phyloP scores from a whole-genome alignment of 768 basidiomycete species.

The Pulveroboletus frians region DNA sequence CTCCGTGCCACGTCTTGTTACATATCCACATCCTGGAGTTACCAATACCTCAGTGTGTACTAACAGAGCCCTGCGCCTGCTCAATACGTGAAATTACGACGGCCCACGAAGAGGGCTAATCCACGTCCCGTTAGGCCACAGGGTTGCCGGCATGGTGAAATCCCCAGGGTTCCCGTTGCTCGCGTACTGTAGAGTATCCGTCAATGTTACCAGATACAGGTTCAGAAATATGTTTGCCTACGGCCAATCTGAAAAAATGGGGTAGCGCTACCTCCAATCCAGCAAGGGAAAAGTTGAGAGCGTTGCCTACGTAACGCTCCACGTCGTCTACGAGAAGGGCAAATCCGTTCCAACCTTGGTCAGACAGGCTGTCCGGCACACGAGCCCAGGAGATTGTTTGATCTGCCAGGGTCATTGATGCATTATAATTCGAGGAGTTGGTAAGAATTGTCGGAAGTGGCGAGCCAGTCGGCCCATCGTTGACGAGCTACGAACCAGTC shows the following conservation, averaged over 20 bases:
- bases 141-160: conserved; percentile 72
- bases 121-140: conserved; percentile 82
- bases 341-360: conserved; percentile 66
- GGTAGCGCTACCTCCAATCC: conserved; percentile 54
- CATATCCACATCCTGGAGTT: too few relatives aligned
- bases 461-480: conserved; percentile 68
- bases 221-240: conserved; percentile 33
- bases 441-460: conserved; percentile 68
- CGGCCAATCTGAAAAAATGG: conserved; percentile 78
- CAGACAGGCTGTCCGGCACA: conserved; percentile 31
- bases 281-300: conserved; percentile 66
- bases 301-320: conserved; percentile 65
- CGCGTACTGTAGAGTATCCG: conserved; percentile 39
- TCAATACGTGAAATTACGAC: conserved; percentile 29
- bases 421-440: conserved; percentile 63
- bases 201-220: neutral
- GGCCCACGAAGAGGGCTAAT: conserved; percentile 67
- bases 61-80: neutral
- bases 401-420: conserved; percentile 46
- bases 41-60: neutral
- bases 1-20: too few relatives aligned
- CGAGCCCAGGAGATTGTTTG: conserved; percentile 56
- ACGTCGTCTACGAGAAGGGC: conserved; percentile 83
- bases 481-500: conserved; percentile 48
- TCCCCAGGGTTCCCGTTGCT: conserved; percentile 51